Conservation (phyloP, 441 rosid genomes). For the Euphorbia corollata region DNA sequence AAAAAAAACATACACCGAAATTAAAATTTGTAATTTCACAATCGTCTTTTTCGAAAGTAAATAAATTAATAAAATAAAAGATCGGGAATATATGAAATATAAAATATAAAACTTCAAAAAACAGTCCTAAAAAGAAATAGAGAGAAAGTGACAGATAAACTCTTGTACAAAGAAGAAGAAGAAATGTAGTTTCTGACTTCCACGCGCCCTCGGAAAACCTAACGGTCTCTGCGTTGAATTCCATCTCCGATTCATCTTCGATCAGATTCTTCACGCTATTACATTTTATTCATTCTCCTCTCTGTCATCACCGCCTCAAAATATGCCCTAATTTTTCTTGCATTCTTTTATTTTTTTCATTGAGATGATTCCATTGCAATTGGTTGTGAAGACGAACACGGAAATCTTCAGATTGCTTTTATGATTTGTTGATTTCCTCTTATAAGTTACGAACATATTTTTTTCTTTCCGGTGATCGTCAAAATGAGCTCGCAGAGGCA, state of each 20-base stretch:
- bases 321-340: not conserved
- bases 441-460: too few species aligned
- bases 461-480: not conserved
- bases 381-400: constrained; percentile 16
- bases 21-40: not conserved
- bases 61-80: not conserved
- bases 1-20: too few species aligned
- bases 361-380: constrained; percentile 8
- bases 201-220: constrained; percentile 24
- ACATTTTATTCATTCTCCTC: not conserved
- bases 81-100: not conserved
- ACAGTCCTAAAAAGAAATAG: not conserved
- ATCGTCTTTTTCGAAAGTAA: not conserved
- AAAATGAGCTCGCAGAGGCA: constrained; percentile 63
- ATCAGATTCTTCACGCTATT: constrained; percentile 1
- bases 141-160: constrained; percentile 10
- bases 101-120: not conserved
- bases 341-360: not conserved
- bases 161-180: not conserved
- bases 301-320: too few species aligned
- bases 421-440: constrained; percentile 12
- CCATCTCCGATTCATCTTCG: not conserved
- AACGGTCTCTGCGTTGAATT: constrained; percentile 47
- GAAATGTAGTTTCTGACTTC: constrained; percentile 3
- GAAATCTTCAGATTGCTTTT: constrained; percentile 10